A percentile compares a stretch with the other conserved stretches of the same genome.
Conservation (phyloP, 1,284 basidiomycete species). For the Trichosporon sp. region DNA sequence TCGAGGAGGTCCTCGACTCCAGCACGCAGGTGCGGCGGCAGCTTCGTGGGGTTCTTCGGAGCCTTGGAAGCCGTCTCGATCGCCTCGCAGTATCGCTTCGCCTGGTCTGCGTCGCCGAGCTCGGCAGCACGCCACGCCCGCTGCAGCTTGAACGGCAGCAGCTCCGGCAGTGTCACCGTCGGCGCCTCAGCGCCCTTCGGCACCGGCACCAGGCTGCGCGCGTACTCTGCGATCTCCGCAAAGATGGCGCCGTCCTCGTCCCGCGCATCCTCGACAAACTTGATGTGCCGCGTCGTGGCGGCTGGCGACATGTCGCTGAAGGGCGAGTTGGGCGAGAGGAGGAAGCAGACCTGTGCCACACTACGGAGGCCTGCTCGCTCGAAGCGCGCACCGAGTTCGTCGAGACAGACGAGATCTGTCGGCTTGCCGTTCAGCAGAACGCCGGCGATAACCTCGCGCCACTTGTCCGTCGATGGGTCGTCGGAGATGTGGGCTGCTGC, state of each 20-base stretch:
- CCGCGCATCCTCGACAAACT: slow-evolving; percentile 29
- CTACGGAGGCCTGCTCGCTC: slow-evolving; percentile 66
- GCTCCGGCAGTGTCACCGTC: slow-evolving; percentile 73
- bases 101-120: slow-evolving; percentile 65
- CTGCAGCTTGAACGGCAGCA: slow-evolving; percentile 83
- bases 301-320: slow-evolving; percentile 54
- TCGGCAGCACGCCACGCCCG: slow-evolving; percentile 74
- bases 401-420: slow-evolving; percentile 63
- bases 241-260: slow-evolving; percentile 68
- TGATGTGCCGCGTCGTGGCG: slow-evolving; percentile 35
- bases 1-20: slow-evolving; percentile 77
- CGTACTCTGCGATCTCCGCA: slow-evolving; percentile 90
- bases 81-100: slow-evolving; percentile 86
- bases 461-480: slow-evolving; percentile 52
- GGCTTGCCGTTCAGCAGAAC: slow-evolving; percentile 67
- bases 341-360: slow-evolving; percentile 76
- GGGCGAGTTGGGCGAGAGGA: slow-evolving; percentile 79
- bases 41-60: slow-evolving; percentile 26
- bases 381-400: slow-evolving; percentile 80
- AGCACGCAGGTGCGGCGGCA: slow-evolving; percentile 61
- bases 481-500: slow-evolving; percentile 32
- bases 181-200: slow-evolving; percentile 74
- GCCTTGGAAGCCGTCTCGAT: slow-evolving; percentile 58
- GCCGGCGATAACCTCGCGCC: slow-evolving; percentile 82
- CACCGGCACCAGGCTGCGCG: slow-evolving; percentile 65